Evolutionary conservation across 768 basidiomycete genomes (phyloP), one percentile per base, ranked within the genome.

Genomic region (Leucogyrophana mollusca): DNA sequence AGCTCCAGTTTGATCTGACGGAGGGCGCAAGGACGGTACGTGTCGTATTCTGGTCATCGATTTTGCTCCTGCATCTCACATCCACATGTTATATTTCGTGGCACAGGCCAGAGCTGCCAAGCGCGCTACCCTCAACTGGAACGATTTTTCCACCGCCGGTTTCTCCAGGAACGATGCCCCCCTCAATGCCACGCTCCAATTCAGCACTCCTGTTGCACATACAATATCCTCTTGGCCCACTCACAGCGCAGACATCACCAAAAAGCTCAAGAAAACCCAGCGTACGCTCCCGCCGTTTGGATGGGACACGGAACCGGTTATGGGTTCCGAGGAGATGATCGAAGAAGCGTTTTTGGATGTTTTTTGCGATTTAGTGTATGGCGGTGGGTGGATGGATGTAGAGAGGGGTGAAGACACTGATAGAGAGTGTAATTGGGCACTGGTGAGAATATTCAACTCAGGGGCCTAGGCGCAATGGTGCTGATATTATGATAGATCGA

Each of bases 321-420:
- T 84, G 49, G 90, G 87, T 4, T 66, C 69, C 9, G 87, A 91
- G 55, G 89, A 89, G 57, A 76, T 91, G 45, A 74, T 98, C 34
- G 95, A 99, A 60, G 92, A 93, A 64, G 78, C 87, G 1, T 97
- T 98, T 62, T 58, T 97, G 22, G 91, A 89, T 48, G 87, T 89
- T 13, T 92, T 90, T 57, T 88, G 86, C 53, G 88, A 90, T 61
- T 66, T 91, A 30, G 68, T 91, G 4, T 90, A 85, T 53, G 93
- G 83, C 41, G 84, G 79, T 56, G 90, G 90, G 4, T 95, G 94
- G 84, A 83, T 87, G 79, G 87, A 93, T 52, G 65, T 78, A 4
- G 85, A 90, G 56, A 66, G 83, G 35, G 74, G 73, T 3, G 92
- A 94, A 54, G 80, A 84, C 48, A 62, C 59, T 2, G 90, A 92